Evolutionary conservation across 2,329 filamentous ascomycete species (phyloP).

Genomic region (Chaetomium sp.): DNA sequence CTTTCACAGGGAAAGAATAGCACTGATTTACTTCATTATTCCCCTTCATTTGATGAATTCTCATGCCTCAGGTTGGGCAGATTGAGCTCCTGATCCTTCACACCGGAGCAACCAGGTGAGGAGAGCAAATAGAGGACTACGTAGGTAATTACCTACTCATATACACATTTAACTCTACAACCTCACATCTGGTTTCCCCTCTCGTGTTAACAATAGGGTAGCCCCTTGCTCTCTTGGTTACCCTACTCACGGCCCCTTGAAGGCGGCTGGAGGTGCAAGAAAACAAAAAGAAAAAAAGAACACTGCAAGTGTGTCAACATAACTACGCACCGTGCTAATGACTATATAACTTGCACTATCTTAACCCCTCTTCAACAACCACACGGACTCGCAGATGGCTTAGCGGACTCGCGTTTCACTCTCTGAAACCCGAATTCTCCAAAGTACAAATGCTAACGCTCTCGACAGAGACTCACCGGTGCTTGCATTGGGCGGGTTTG

Average conservation of each 20-base stretch:
- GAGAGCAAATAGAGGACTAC: not conserved
- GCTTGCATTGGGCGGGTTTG: not conserved
- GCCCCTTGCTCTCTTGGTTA: not conserved
- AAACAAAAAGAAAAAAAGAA: not conserved
- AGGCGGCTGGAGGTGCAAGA: not conserved
- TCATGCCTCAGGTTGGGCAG: not conserved
- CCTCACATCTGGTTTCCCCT: not conserved
- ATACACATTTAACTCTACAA: not conserved
- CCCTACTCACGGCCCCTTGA: not conserved
- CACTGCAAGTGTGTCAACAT: not conserved
- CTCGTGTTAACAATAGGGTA: not conserved
- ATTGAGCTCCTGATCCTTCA: not conserved
- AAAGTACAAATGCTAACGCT: conserved; percentile 3
- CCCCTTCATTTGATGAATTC: not conserved
- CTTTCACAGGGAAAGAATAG: too few species aligned
- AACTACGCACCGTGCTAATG: not conserved
- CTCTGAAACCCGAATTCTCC: not conserved
- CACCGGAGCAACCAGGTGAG: not conserved
- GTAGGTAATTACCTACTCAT: too few species aligned
- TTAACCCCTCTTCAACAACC: not conserved
- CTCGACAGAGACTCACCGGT: not conserved
- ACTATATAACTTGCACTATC: not conserved
- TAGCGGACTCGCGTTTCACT: conserved; percentile 10
- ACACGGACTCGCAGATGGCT: conserved; percentile 4
- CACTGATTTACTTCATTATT: not conserved